Base-by-base conservation (phyloP, 2,329 filamentous ascomycete genomes). In the Helotiales sp. region DNA sequence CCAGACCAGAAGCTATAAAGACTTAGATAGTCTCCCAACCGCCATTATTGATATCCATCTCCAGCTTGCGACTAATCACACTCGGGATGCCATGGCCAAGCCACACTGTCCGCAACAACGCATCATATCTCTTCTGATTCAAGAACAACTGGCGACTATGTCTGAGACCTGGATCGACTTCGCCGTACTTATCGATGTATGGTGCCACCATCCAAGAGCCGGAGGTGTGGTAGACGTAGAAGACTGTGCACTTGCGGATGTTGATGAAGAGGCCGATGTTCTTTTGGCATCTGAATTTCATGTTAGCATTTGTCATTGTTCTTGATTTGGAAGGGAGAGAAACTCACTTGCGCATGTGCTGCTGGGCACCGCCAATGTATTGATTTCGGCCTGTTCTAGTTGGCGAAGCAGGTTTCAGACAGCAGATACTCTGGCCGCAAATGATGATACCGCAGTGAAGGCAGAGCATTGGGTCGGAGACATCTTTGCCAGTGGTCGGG, bases 391-490 rank as follows among this genome's bases (percentile, higher is more conserved):
- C 75, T 52, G 45, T 65, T 40, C 78, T 20, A 40, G 58, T 65
- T 78, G 75, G 17, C 77, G 77, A 47, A 74, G 79, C 72, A 67
- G 88, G 84, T 73, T 89, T 89, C 76, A 92, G 88, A 78, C 96
- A 99, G 81, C 96, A 99, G 55, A 94, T 91, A 54, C 91, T 93
- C 82, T 99, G 96, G 10, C 91, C 93, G 80, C 96, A 99, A 79
- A 97, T 95, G 47, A 99, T 93, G n/a, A 94, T 93, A 37, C 96
- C 95, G 77, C 96, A 99, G 81, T 97, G 93, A 45, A 99, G 85
- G 76, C 96, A 99, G 43, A 99, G 87, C 71, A 91, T 92, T 0
- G 96, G 93, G 78, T 99, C 96, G 1, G 90, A 91, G 60, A 99
- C 82, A 73, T 97, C 95, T 77, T 96, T 96, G 71, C 93, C 93